phyloP scores from a whole-genome alignment of 2,329 filamentous ascomycete genomes.

The Monilinia fructigena region DNA sequence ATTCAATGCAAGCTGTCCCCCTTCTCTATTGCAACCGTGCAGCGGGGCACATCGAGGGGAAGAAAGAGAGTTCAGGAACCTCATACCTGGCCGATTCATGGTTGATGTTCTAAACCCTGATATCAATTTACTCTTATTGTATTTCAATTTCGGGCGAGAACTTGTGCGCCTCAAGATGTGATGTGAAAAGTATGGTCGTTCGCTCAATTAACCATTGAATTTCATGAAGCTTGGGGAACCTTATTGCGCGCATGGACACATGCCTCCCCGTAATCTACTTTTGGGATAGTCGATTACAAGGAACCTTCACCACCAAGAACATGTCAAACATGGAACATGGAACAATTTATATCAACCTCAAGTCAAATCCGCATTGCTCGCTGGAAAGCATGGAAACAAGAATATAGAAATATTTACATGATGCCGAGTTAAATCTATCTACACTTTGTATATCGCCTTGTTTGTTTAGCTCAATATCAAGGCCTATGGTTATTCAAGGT shows the following conservation, averaged over 20 bases:
- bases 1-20: slow-evolving; percentile 16
- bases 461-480: neutral
- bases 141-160: slow-evolving; percentile 3
- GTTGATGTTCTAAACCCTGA: slow-evolving; percentile 20
- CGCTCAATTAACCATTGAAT: slow-evolving; percentile 17
- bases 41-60: slow-evolving; percentile 36
- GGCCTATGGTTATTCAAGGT: neutral
- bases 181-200: slow-evolving; percentile 12
- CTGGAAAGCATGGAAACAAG: neutral
- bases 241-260: slow-evolving; percentile 23
- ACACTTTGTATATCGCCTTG: neutral
- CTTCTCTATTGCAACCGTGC: slow-evolving; percentile 24
- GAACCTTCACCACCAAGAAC: neutral
- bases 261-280: slow-evolving; percentile 25
- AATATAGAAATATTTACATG: neutral
- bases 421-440: neutral
- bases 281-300: slow-evolving; percentile 16
- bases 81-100: slow-evolving; percentile 42
- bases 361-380: neutral
- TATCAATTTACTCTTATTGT: neutral
- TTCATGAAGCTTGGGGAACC: slow-evolving; percentile 23
- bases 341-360: neutral
- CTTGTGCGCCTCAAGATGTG: slow-evolving; percentile 17
- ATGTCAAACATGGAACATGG: too few species aligned
- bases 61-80: slow-evolving; percentile 29